These are phyloP conservation scores for Vaucheria bursata DNA, from an alignment of 352 stramenopile genomes.

Conservation along the genomic window DNA sequence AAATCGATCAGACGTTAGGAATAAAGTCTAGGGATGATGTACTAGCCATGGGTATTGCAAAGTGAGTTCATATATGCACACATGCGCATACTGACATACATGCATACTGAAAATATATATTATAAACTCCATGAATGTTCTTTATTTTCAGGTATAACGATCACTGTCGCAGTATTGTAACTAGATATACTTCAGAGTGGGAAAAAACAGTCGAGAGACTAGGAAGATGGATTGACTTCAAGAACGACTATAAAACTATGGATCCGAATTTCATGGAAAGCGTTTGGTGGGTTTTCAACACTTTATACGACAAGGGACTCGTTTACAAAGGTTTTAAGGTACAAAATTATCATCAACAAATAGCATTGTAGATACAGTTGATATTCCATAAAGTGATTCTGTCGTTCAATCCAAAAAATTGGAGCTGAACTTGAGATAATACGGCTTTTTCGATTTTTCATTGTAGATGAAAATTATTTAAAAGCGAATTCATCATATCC, in stretches of 20 bases:
- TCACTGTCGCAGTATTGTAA: slow-evolving; percentile 93
- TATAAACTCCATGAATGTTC: neutral
- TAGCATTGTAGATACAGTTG: too few relatives aligned
- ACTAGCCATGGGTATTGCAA: slow-evolving; percentile 47
- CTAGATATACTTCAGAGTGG: slow-evolving; percentile 97
- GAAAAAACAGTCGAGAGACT: slow-evolving; percentile 92
- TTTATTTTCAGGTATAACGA: slow-evolving; percentile 83
- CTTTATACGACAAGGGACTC: slow-evolving; percentile 93
- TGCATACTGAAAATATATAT: neutral
- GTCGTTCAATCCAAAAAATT: too few relatives aligned
- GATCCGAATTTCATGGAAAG: slow-evolving; percentile 98
- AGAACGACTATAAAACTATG: slow-evolving; percentile 99
- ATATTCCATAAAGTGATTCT: too few relatives aligned
- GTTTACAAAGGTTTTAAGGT: slow-evolving; percentile 97
- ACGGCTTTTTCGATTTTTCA: too few relatives aligned
- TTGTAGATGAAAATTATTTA: too few relatives aligned
- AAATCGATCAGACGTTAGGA: slow-evolving; percentile 98
- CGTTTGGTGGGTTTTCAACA: slow-evolving; percentile 98
- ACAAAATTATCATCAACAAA: too few relatives aligned
- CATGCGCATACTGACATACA: neutral
- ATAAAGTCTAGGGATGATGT: slow-evolving; percentile 87
- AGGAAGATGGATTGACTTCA: slow-evolving; percentile 98
- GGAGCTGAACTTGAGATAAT: too few relatives aligned
- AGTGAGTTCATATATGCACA: neutral
- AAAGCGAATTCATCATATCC: too few relatives aligned